Evolutionary conservation across 805 yeast genomes (phyloP), one percentile per base, ranked within the genome.

Genomic region (Candida nemodendra): DNA sequence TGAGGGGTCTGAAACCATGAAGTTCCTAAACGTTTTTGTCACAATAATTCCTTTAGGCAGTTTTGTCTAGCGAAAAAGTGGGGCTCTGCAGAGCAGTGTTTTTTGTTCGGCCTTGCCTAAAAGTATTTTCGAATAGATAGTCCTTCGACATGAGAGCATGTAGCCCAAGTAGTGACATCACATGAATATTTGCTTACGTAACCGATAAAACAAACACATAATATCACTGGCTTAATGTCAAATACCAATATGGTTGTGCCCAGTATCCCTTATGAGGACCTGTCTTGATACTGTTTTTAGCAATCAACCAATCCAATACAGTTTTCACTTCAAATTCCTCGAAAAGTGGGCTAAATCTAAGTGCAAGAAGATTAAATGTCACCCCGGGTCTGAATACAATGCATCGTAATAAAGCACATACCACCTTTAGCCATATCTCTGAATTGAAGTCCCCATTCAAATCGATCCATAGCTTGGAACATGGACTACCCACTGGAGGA

Each of bases 401-500:
- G 4, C 68, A 62, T 30, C 66, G 54, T 0, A 78, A 39, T 0
- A 83, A 47, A 9, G 77, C 65, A 16, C 71, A 62, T 0, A 82
- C 57, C 1, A 82, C 57, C 34, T 68, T 71, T 11, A 61, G 60
- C 95, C 96, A 90, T 5, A 87, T 59, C 0, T 54, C 51, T 18
- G 56, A 61, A 43, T 83, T 79, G 29, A 89, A 69, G 18, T 68
- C 58, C 2, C 95, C 91, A 22, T 65, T 58, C 25, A 81, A 58
- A 48, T 81, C 84, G 9, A 85, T 67, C 96, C 96, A 88, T 7
- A 83, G 56, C 27, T 74, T 73, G 2, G 84, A 74, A 42, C 86
- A 81, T 2, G 89, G 76, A 14, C 68, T 61, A 0, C 81, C 83
- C 7, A 66, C 45, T 0, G 90, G 89, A 3, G 81, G 72, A 1